Evolutionary conservation across 441 rosid species (phyloP), one percentile per base, ranked within the genome.

Genomic region (Jatropha podagrica): DNA sequence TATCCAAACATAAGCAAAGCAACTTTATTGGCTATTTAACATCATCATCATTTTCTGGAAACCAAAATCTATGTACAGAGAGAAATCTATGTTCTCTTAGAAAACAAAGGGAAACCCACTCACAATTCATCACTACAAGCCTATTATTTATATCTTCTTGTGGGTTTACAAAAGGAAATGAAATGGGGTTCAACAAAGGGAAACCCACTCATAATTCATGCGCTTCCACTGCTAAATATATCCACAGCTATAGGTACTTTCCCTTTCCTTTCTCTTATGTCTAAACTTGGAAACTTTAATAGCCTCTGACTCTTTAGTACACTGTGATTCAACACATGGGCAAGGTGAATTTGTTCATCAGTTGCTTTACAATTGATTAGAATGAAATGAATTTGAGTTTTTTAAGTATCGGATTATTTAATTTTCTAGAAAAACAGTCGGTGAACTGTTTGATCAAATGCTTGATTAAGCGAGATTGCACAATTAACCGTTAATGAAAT

Each of bases 211-310:
- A 23, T 23, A 23, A 23, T 23, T 23, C 55, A 23, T 72, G 14
- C 55, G 41, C 11, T 13, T 42, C 41, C 66, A 13, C 10, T 3
- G 52, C 52, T 10, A 1, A 26, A 32, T 15, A 12, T 37, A 6
- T 37, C 37, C 20, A 5, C 56, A 6, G 11, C 60, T 58, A 37
- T 62, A 68, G 77, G 74, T 69, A 73, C 42, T 32, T 40, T 44
- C 20, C 58, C 58, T 3, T 17, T 7, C 5, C 56, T 42, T 63
- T 5, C 8, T 72, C 40, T 42, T 38, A 41, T n/a, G 14, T n/a
- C 14, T 48, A 4, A 48, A 48, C 52, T 48, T 48, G 52, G 15
- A 10, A 2, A 32, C 32, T 32, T 32, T 32, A 32, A 32, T 32
- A 32, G 32, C 32, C 32, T 32, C 32, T 32, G 2, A 32, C 32